A percentile compares a stretch with the other conserved stretches of the same genome.
Evolutionary conservation across 192 early-diverging fungal genomes (phyloP).

Genomic region (Entophlyctis helioformis): DNA sequence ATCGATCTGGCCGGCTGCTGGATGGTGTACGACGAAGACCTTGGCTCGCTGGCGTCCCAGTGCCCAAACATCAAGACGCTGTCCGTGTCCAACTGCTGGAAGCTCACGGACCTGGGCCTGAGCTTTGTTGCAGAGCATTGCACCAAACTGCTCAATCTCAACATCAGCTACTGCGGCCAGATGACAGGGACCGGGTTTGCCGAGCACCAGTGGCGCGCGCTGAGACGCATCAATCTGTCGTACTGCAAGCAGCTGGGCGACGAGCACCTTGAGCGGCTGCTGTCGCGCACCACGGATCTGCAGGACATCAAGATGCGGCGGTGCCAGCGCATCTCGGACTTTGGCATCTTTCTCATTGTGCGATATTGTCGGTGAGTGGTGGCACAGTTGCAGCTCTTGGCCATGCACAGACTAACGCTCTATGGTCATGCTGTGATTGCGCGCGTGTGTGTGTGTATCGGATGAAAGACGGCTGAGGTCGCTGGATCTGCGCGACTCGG

Average conservation of each 20-base stretch:
- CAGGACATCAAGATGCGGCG: slow-evolving; percentile 19
- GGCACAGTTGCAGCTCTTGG: no score
- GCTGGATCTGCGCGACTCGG: slow-evolving; percentile 32
- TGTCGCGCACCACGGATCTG: slow-evolving; percentile 26
- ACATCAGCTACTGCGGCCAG: slow-evolving; percentile 41
- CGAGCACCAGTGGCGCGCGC: slow-evolving; percentile 20
- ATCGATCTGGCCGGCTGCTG: slow-evolving; percentile 27
- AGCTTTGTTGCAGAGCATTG: slow-evolving; percentile 11
- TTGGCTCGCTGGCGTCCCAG: slow-evolving; percentile 10
- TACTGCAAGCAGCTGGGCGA: slow-evolving; percentile 40
- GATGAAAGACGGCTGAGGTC: neutral
- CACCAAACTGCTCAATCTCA: slow-evolving; percentile 11
- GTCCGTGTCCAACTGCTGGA: slow-evolving; percentile 39
- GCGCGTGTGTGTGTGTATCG: no score
- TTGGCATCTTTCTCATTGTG: slow-evolving; percentile 33
- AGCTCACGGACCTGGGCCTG: slow-evolving; percentile 35
- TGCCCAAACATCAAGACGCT: slow-evolving; percentile 29
- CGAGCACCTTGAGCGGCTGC: slow-evolving; percentile 30
- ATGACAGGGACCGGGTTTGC: slow-evolving; percentile 28
- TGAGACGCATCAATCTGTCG: slow-evolving; percentile 24
- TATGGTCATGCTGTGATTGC: no score
- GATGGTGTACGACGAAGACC: slow-evolving; percentile 23
- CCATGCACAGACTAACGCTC: no score
- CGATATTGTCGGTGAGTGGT: slow-evolving; percentile 26
- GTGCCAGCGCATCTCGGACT: slow-evolving; percentile 34